phyloP scores from a whole-genome alignment of 2,329 filamentous ascomycete species.

The Neonectria hederae region DNA sequence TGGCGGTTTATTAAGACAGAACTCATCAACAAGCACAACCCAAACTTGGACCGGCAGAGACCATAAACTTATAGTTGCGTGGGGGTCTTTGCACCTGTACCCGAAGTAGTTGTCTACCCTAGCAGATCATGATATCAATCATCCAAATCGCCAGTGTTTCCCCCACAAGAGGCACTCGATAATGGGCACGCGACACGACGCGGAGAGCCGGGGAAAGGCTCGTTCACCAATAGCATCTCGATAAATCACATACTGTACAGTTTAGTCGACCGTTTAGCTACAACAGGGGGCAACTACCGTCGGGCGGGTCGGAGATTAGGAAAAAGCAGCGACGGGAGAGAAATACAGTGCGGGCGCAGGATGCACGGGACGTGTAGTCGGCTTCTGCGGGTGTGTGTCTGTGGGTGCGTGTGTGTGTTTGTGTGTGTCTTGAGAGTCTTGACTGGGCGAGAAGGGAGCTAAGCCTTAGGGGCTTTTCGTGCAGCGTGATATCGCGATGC shows the following conservation, averaged over 20 bases:
- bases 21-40: not conserved
- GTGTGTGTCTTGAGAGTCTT: not conserved
- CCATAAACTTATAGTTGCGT: not conserved
- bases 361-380: constrained; percentile 5
- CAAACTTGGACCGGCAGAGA: too few relatives aligned
- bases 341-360: constrained; percentile 5
- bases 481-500: constrained; percentile 18
- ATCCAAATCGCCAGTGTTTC: not conserved
- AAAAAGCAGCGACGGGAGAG: constrained; percentile 6
- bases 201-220: not conserved
- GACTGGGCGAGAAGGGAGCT: constrained; percentile 2
- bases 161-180: not conserved
- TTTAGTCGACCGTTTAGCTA: constrained; percentile 1
- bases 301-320: constrained; percentile 10
- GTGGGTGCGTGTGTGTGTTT: not conserved
- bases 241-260: constrained; percentile 1
- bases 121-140: not conserved
- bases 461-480: constrained; percentile 8
- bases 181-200: not conserved
- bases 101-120: not conserved
- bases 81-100: not conserved
- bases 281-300: not conserved
- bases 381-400: not conserved
- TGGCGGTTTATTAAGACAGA: not conserved
- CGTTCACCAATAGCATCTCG: not conserved